These are phyloP conservation scores for Tubosaeta brunneosetosa DNA, from an alignment of 768 basidiomycete species.

Conservation along the genomic window DNA sequence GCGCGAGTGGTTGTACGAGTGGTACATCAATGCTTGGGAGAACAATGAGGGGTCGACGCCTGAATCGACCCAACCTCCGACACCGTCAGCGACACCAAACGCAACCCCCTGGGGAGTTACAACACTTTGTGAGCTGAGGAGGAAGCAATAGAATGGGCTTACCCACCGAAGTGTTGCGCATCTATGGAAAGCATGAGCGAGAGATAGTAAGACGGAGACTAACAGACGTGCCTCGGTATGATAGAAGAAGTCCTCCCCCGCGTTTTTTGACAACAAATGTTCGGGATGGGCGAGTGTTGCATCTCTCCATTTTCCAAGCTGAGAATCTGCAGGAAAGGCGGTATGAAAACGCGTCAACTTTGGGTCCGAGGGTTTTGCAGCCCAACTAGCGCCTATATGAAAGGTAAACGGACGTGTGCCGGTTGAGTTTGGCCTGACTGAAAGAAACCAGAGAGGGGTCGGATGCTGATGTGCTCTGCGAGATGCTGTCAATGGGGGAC, in stretches of 20 bases:
- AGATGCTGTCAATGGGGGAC: not conserved
- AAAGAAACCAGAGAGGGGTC: not conserved
- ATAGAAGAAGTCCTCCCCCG: conserved; percentile 63
- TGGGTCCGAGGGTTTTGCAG: conserved; percentile 56
- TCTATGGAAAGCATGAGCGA: conserved; percentile 38
- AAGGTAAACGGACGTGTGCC: conserved; percentile 58
- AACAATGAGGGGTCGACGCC: conserved; percentile 88
- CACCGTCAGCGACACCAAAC: conserved; percentile 87
- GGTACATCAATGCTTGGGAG: conserved; percentile 88
- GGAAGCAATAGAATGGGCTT: conserved; percentile 6
- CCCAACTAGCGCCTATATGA: conserved; percentile 75
- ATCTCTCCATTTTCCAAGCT: conserved; percentile 69
- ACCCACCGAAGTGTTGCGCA: conserved; percentile 76
- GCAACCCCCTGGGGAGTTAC: conserved; percentile 54
- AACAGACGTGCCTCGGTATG: conserved; percentile 57
- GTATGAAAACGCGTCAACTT: conserved; percentile 31
- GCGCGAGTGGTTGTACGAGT: conserved; percentile 67
- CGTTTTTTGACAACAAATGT: conserved; percentile 32
- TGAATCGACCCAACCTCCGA: conserved; percentile 84
- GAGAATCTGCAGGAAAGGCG: conserved; percentile 55
- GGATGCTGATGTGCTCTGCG: not conserved
- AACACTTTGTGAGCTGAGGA: conserved; percentile 21
- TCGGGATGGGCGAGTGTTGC: conserved; percentile 49
- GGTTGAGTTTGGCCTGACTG: conserved; percentile 19
- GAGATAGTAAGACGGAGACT: not conserved